Evolutionary conservation across 108 stramenopile genomes (phyloP).

Genomic region (Skeletonema grethae): DNA sequence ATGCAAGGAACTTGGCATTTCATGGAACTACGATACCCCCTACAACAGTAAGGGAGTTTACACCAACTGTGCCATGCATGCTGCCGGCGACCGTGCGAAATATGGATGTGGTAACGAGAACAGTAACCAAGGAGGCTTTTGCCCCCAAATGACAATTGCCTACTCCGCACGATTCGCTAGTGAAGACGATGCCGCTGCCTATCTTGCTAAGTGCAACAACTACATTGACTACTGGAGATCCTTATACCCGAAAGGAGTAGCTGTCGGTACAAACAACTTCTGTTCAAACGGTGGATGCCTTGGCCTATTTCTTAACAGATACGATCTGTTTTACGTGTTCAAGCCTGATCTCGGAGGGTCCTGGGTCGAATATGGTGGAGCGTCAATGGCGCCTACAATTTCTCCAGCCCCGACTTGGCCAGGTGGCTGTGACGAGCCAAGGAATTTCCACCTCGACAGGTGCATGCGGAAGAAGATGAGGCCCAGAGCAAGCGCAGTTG

Average conservation of each 20-base stretch:
- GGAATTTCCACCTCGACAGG: constrained; percentile 81
- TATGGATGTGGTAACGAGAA: constrained; percentile 87
- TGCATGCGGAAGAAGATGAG: constrained; percentile 78
- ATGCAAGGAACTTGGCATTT: constrained; percentile 84
- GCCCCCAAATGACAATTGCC: constrained; percentile 88
- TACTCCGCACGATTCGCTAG: constrained; percentile 66
- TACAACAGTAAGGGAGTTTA: constrained; percentile 70
- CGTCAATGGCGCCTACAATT: constrained; percentile 75
- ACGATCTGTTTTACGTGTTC: constrained; percentile 89
- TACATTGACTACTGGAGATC: constrained; percentile 89
- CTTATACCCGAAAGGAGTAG: constrained; percentile 85
- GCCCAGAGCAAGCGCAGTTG: constrained; percentile 71
- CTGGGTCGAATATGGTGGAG: constrained; percentile 87
- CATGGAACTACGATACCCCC: constrained; percentile 89
- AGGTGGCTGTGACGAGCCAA: constrained; percentile 86
- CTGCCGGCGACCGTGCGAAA: constrained; percentile 79
- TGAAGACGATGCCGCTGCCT: constrained; percentile 76
- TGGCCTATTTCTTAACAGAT: constrained; percentile 82
- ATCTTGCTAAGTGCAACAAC: constrained; percentile 72
- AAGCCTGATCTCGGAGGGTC: constrained; percentile 85
- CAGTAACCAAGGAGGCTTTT: constrained; percentile 66
- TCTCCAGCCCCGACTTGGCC: constrained; percentile 88
- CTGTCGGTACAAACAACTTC: constrained; percentile 80
- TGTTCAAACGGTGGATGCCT: constrained; percentile 78
- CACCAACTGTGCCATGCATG: constrained; percentile 90